A percentile compares a stretch with the other conserved stretches of the same genome.
Evolutionary conservation across 2,329 filamentous ascomycete genomes (phyloP).

Genomic region (Nemania bipapillata): DNA sequence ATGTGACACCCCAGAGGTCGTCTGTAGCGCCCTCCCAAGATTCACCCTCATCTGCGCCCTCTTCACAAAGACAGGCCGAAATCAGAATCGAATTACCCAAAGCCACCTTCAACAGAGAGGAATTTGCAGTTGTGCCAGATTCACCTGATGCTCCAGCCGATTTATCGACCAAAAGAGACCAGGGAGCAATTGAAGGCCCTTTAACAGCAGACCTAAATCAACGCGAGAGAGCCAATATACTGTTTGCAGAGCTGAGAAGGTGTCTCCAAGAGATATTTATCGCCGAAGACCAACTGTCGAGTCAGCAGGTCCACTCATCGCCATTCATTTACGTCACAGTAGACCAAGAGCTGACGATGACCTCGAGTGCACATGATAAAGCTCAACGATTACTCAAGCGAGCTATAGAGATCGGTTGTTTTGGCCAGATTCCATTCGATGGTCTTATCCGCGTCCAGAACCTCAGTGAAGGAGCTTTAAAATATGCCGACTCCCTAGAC

Average conservation of each 20-base stretch:
- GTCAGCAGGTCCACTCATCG: slow-evolving; percentile 65
- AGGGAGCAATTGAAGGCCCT: slow-evolving; percentile 65
- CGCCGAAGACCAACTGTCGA: slow-evolving; percentile 75
- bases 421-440: slow-evolving; percentile 78
- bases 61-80: slow-evolving; percentile 41
- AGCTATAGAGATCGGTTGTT: slow-evolving; percentile 74
- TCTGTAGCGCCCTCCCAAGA: slow-evolving; percentile 26
- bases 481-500: slow-evolving; percentile 72
- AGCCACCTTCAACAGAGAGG: slow-evolving; percentile 61
- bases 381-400: slow-evolving; percentile 79
- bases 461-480: slow-evolving; percentile 79
- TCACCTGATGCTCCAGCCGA: slow-evolving; percentile 60
- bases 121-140: slow-evolving; percentile 63
- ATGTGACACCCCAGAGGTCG: slow-evolving; percentile 18
- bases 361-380: slow-evolving; percentile 72
- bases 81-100: slow-evolving; percentile 63
- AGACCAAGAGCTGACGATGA: slow-evolving; percentile 74
- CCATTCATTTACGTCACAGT: slow-evolving; percentile 65
- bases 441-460: slow-evolving; percentile 79
- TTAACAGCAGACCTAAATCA: slow-evolving; percentile 77
- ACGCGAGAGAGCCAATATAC: slow-evolving; percentile 80
- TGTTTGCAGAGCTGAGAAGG: slow-evolving; percentile 75
- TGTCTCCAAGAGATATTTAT: slow-evolving; percentile 78
- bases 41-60: slow-evolving; percentile 26
- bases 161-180: slow-evolving; percentile 65